Percentiles rank a stretch among this genome's conserved stretches.
phyloP scores from a whole-genome alignment of 2,329 filamentous ascomycete genomes.

The Pestalotiopsis sp. region DNA sequence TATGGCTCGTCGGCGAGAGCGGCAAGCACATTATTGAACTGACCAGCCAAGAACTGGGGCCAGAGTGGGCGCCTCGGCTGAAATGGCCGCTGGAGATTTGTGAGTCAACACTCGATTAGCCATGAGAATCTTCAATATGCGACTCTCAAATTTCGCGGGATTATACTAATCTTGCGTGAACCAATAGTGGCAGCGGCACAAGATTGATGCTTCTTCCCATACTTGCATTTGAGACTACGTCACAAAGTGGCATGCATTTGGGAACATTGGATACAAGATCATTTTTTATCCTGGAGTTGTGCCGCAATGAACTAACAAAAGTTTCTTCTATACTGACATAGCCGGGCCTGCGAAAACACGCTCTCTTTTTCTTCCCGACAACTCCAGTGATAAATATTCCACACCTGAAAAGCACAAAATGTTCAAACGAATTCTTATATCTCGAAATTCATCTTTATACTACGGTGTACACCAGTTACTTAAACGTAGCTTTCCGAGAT shows the following conservation, averaged over 20 bases:
- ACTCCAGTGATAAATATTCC: no score
- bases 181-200: background rate
- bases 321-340: no score
- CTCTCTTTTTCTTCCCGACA: no score
- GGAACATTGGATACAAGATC: no score
- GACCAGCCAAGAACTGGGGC: background rate
- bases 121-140: background rate
- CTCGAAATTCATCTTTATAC: no score
- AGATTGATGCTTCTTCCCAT: background rate
- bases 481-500: no score
- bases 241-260: background rate
- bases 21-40: slow-evolving; percentile 8
- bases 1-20: slow-evolving; percentile 28
- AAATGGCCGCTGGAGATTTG: slow-evolving; percentile 2
- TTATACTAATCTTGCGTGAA: background rate
- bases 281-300: no score
- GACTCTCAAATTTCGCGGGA: background rate
- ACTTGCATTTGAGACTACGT: background rate
- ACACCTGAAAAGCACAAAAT: no score
- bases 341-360: no score
- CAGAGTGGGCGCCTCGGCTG: slow-evolving; percentile 3
- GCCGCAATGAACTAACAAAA: no score
- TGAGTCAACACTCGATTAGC: background rate
- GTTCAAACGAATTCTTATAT: no score
- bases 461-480: no score